Evolutionary conservation across 1,284 basidiomycete species (phyloP), one percentile per base, ranked within the genome.

Genomic region (Trametes sp.): DNA sequence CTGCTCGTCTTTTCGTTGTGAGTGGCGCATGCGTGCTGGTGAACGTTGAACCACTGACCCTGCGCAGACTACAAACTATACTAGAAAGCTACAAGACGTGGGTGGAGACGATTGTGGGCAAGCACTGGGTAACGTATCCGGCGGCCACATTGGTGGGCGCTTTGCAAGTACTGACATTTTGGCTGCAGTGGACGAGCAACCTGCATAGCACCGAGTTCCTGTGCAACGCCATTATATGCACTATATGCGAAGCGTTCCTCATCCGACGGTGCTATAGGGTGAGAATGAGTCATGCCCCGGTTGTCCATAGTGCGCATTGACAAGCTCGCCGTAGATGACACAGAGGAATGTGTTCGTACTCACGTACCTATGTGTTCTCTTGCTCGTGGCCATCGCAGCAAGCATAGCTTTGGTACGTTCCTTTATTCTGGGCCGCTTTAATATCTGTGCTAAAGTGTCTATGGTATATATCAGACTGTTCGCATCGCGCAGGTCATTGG

Each of bases 231-330:
- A 62, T 81, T 6, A 78, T 85, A 36, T 82, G 79, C 68, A 72
- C 76, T 38, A 57, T 82, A 23, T 84, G 82, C 66, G 79, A 84
- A 68, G 72, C 72, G 1, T 85, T 81, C 64, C 80, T 82, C 48
- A 78, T 85, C 31, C 73, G 77, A 29, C 73, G 80, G 57, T 84
- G 83, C 59, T 85, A 82, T 80, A 83, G 81, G 77, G 84, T 82
- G 41, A 21, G 76, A 70, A n/a, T 2, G 5, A 5, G 21, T 1
- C 19, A 33, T 35, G 1, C 31, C 6, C 2, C 6, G 4, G 6
- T 11, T 21, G 26, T 14, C 2, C 19, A 9, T 8, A 44, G 11
- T 23, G 21, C 6, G 28, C 28, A n/a, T n/a, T 21, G 21, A 23
- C 29, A 21, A 21, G 31, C n/a, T 8, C 16, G n/a, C 10, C 28